phyloP scores from a whole-genome alignment of 805 yeast genomes.

The Candida quercuum region DNA sequence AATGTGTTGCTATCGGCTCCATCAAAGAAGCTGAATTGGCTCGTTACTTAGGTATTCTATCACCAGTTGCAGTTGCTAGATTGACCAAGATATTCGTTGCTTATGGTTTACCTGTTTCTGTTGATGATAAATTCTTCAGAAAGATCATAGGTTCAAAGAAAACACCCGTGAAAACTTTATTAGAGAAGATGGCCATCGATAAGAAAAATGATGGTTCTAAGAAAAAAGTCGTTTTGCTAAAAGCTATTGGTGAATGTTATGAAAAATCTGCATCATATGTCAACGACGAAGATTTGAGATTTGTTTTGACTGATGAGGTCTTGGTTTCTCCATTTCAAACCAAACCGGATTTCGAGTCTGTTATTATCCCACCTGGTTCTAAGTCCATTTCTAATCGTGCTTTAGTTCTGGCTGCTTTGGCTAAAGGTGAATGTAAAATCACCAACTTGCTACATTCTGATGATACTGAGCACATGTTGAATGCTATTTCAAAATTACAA shows the following conservation, averaged over 20 bases:
- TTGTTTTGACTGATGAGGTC: constrained; percentile 79
- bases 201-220: constrained; percentile 93
- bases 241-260: constrained; percentile 81
- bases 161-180: constrained; percentile 70
- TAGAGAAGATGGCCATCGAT: constrained; percentile 89
- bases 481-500: constrained; percentile 70
- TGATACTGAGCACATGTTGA: constrained; percentile 92
- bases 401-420: constrained; percentile 85
- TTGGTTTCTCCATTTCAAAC: constrained; percentile 53
- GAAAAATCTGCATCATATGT: constrained; percentile 86
- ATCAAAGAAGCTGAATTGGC: constrained; percentile 91
- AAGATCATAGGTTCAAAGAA: constrained; percentile 63
- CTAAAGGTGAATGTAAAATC: constrained; percentile 76
- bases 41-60: constrained; percentile 82
- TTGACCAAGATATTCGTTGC: constrained; percentile 76
- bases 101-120: constrained; percentile 79
- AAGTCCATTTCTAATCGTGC: constrained; percentile 97
- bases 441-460: constrained; percentile 90
- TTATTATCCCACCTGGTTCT: constrained; percentile 88
- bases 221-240: constrained; percentile 81
- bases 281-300: constrained; percentile 71
- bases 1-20: constrained; percentile 98
- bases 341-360: constrained; percentile 25
- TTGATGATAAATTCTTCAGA: constrained; percentile 66
- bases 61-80: constrained; percentile 93